Conservation (phyloP, 768 basidiomycete genomes). For the Myochromella boudieri region DNA sequence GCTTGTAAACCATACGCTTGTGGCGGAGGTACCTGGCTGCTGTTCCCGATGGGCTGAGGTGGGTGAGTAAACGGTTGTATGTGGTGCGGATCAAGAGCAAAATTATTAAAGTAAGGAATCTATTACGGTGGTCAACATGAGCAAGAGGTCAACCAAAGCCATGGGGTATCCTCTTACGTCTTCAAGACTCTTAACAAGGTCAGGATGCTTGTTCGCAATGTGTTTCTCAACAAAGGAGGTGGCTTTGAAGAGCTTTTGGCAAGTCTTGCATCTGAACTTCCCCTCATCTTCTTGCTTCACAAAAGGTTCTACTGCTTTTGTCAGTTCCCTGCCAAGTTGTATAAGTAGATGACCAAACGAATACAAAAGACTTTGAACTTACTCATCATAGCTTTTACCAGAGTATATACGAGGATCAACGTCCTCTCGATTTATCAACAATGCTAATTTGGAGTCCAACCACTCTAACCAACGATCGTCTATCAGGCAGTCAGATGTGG, state of each 20-base stretch:
- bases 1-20: constrained; percentile 84
- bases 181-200: constrained; percentile 79
- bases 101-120: constrained; percentile 93
- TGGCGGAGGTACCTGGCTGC: constrained; percentile 70
- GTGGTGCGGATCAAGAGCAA: constrained; percentile 92
- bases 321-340: constrained; percentile 67
- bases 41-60: constrained; percentile 64
- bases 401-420: constrained; percentile 89
- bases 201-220: constrained; percentile 90
- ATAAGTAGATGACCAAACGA: not conserved
- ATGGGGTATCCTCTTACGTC: constrained; percentile 54
- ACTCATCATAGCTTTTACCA: constrained; percentile 91
- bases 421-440: constrained; percentile 74
- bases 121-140: constrained; percentile 29
- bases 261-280: constrained; percentile 95
- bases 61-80: constrained; percentile 85
- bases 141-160: constrained; percentile 4
- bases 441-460: constrained; percentile 82
- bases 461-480: constrained; percentile 90
- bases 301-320: constrained; percentile 72
- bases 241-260: constrained; percentile 97
- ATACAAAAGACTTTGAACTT: constrained; percentile 18
- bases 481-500: constrained; percentile 25
- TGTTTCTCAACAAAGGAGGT: constrained; percentile 98
- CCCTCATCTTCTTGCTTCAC: constrained; percentile 97